A percentile compares a stretch with the other conserved stretches of the same genome.
These are phyloP conservation scores for Penicillium sp. DNA, from an alignment of 2,329 filamentous ascomycete genomes.

Conservation along the genomic window DNA sequence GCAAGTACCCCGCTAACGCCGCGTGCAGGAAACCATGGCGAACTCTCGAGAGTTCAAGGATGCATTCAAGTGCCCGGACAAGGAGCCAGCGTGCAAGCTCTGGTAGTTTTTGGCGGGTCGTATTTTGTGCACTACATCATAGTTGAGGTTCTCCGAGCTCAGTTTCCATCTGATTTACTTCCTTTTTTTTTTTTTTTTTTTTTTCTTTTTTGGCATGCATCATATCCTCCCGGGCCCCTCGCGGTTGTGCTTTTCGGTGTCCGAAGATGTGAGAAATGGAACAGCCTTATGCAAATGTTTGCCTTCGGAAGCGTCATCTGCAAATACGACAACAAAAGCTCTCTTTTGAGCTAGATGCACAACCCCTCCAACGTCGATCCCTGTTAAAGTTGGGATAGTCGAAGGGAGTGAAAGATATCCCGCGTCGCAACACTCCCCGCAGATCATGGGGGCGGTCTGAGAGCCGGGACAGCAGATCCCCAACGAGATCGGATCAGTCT, in stretches of 20 bases:
- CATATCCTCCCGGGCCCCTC: background rate
- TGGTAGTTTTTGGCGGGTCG: constrained; percentile 51
- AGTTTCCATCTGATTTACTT: background rate
- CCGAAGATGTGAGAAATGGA: background rate
- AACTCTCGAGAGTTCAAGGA: constrained; percentile 68
- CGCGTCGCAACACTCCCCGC: constrained; percentile 2
- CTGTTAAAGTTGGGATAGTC: constrained; percentile 4
- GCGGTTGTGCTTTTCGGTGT: background rate
- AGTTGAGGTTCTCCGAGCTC: background rate
- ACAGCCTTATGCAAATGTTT: background rate
- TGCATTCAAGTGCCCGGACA: constrained; percentile 63
- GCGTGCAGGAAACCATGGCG: constrained; percentile 56
- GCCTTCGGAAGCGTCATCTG: constrained; percentile 5
- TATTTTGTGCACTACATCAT: background rate
- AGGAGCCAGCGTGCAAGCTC: constrained; percentile 67
- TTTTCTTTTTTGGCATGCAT: background rate
- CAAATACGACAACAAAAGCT: background rate
- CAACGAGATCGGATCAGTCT: constrained; percentile 7
- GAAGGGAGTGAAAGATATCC: constrained; percentile 3
- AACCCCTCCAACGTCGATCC: background rate
- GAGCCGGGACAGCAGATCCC: constrained; percentile 2
- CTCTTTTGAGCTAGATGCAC: background rate
- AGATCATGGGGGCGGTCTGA: constrained; percentile 8
- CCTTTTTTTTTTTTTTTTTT: too few species aligned
- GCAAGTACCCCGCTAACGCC: background rate